A percentile compares a stretch with the other conserved stretches of the same genome.
Conservation (phyloP, 768 basidiomycete genomes). For the Pisolithus tinctorius region DNA sequence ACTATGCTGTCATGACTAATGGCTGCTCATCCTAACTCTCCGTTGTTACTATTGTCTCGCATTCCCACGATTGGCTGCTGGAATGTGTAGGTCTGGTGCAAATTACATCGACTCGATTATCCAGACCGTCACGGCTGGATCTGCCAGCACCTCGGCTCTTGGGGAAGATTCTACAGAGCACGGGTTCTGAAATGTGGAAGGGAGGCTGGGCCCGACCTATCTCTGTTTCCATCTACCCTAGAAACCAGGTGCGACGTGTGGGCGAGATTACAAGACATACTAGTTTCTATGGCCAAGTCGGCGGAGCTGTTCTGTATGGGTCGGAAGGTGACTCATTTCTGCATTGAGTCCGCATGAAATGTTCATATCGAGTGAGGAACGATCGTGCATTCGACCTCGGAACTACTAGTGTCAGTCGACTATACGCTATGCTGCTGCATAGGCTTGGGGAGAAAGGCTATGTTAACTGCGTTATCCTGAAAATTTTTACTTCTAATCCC, state of each 20-base stretch:
- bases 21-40: background rate
- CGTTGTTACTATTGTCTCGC: background rate
- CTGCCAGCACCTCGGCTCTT: constrained; percentile 76
- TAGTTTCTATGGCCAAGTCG: no score
- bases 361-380: no score
- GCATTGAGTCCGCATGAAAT: no score
- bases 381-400: no score
- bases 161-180: constrained; percentile 91
- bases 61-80: background rate
- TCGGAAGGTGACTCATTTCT: no score
- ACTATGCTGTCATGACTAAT: background rate
- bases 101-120: constrained; percentile 87
- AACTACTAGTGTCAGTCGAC: no score
- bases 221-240: background rate
- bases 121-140: constrained; percentile 78
- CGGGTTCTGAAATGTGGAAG: constrained; percentile 44
- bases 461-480: constrained; percentile 29
- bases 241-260: background rate
- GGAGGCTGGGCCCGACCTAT: background rate
- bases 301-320: no score
- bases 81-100: constrained; percentile 67
- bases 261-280: background rate
- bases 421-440: background rate
- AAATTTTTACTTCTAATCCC: constrained; percentile 37
- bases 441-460: background rate